Base-by-base conservation (phyloP, 805 yeast genomes). In the Teunomyces gatunensis region DNA sequence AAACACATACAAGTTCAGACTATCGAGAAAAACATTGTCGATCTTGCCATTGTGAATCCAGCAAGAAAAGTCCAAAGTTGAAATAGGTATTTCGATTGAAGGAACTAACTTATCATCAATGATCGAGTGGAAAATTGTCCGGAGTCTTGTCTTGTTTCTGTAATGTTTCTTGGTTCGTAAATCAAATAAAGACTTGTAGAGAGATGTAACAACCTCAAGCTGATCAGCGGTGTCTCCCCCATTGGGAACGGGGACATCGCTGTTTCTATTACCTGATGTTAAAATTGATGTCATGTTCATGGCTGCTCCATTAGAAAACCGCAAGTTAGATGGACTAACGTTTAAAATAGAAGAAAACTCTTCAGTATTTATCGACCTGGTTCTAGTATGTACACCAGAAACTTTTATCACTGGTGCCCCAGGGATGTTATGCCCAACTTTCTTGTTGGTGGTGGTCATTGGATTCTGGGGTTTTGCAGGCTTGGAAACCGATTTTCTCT, bases 41-140 rank as follows among this genome's bases (percentile, higher is more conserved):
- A 73, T 58, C 46, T 67, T 68, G 5, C 75, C 74, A 49, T 71
- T 70, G 18, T 57, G 56, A 12, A 65, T 57, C 49, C 66, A 61
- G 25, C 56, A 46, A 4, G 71, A 63, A 28, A 72, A 54, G 50
- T 73, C 73, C 35, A 72, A 48, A 12, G 55, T 55, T 41, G 64
- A 47, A 18, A 68, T 53, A 0, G 77, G 75, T 4, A 68, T 63
- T 45, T 65, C 69, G 9, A 72, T 67, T 2, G 73, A 64, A 2
- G 76, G 75, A 2, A 71, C 68, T 21, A 61, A 54, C 45, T 63
- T 67, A 48, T 72, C 76, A 47, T 64, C 57, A 3, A 65, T 62
- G 4, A 71, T 62, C 4, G 74, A 73, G 44, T 68, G 75, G 5
- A 71, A 58, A 10, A 73, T 56, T 6, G 63, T 50, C 1, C 60